A percentile compares a stretch with the other conserved stretches of the same genome.
phyloP scores from a whole-genome alignment of 2,329 filamentous ascomycete genomes.

The Diaporthe sp. region DNA sequence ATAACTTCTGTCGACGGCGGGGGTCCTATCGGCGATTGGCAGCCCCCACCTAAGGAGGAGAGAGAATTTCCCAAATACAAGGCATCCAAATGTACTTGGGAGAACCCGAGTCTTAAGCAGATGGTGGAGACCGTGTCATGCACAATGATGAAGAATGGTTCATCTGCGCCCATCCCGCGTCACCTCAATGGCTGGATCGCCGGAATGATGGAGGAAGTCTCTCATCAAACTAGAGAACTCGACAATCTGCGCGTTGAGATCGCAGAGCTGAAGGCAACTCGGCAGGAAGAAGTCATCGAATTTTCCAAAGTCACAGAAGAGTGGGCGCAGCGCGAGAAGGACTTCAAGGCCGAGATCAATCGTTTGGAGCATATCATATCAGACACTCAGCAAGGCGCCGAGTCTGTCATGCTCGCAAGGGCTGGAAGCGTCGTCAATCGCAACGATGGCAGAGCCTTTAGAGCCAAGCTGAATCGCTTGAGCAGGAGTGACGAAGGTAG shows the following conservation, averaged over 20 bases:
- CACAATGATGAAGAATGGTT: slow-evolving; percentile 38
- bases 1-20: slow-evolving; percentile 18
- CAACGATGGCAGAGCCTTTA: slow-evolving; percentile 29
- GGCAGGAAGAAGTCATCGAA: slow-evolving; percentile 35
- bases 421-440: slow-evolving; percentile 37
- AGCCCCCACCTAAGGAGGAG: background rate
- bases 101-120: slow-evolving; percentile 40
- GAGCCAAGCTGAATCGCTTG: slow-evolving; percentile 34
- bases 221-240: slow-evolving; percentile 23
- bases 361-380: slow-evolving; percentile 41
- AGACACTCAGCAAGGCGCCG: slow-evolving; percentile 32
- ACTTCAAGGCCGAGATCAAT: slow-evolving; percentile 39
- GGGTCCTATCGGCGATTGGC: slow-evolving; percentile 14
- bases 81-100: slow-evolving; percentile 32
- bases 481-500: slow-evolving; percentile 35
- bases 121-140: slow-evolving; percentile 41
- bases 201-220: slow-evolving; percentile 39
- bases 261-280: slow-evolving; percentile 11
- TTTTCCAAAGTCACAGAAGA: slow-evolving; percentile 34
- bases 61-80: slow-evolving; percentile 17
- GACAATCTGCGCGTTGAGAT: background rate
- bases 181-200: slow-evolving; percentile 40
- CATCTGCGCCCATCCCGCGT: slow-evolving; percentile 40
- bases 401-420: slow-evolving; percentile 37
- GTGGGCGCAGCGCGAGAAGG: slow-evolving; percentile 35